Percentiles rank a stretch among this genome's conserved stretches.
These are phyloP conservation scores for Cutaneotrichosporon sp. DNA, from an alignment of 1,284 basidiomycete species.

Conservation along the genomic window DNA sequence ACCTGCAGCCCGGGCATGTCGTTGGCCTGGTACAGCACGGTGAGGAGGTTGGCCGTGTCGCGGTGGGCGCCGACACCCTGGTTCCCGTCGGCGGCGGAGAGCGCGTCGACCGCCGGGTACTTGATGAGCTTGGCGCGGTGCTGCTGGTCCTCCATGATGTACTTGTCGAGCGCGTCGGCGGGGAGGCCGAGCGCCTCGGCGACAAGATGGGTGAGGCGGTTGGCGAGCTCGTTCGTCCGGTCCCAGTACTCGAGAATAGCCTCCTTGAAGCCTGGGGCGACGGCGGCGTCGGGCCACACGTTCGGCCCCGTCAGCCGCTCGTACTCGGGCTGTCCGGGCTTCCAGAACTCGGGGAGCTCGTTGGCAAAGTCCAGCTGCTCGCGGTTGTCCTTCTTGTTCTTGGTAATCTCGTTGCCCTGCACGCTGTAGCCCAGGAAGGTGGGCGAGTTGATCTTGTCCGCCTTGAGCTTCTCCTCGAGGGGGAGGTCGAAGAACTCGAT, in stretches of 20 bases:
- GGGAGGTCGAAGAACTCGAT: slow-evolving; percentile 36
- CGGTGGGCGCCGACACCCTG: slow-evolving; percentile 28
- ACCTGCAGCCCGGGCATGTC: slow-evolving; percentile 62
- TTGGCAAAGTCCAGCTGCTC: slow-evolving; percentile 29
- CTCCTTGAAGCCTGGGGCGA: slow-evolving; percentile 17
- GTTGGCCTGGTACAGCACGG: slow-evolving; percentile 65
- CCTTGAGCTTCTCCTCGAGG: slow-evolving; percentile 39
- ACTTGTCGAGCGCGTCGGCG: slow-evolving; percentile 15
- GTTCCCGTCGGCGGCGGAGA: slow-evolving; percentile 17
- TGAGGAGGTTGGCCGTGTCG: slow-evolving; percentile 55
- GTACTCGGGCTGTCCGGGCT: slow-evolving; percentile 20
- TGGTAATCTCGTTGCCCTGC: slow-evolving; percentile 28
- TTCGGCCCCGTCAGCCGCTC: slow-evolving; percentile 24
- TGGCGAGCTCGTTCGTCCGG: slow-evolving; percentile 13
- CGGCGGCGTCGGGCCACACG: slow-evolving; percentile 14
- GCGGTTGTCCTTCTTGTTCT: slow-evolving; percentile 28
- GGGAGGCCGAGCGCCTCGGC: slow-evolving; percentile 21
- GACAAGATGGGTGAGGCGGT: slow-evolving; percentile 16
- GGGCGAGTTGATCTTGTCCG: slow-evolving; percentile 27
- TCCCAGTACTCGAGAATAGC: slow-evolving; percentile 15
- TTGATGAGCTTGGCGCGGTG: slow-evolving; percentile 29
- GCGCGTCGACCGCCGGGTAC: slow-evolving; percentile 24
- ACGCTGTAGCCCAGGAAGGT: slow-evolving; percentile 25
- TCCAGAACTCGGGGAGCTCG: slow-evolving; percentile 20
- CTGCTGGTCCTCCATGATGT: slow-evolving; percentile 17